Evolutionary conservation across 768 basidiomycete species (phyloP), one percentile per base, ranked within the genome.

Genomic region (Suillus discolor): DNA sequence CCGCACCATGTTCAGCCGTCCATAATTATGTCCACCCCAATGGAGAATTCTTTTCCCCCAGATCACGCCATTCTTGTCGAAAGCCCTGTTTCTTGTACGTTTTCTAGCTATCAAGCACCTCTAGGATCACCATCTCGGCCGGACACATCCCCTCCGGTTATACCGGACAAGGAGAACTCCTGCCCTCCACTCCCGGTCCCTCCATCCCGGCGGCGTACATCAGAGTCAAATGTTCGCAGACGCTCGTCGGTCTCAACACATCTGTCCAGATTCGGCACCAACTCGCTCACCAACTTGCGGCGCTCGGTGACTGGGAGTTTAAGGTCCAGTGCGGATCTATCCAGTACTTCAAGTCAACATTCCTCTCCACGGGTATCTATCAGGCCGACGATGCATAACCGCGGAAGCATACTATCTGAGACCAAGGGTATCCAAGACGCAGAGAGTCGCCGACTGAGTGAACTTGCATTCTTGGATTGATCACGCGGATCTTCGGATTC

Each of bases 401-500:
- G 78, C 20, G 88, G 83, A 55, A 87, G 81, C 63, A 90, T 93
- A 62, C 60, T 86, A 66, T 61, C 79, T 41, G 82, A 87, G 77
- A 77, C 84, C 62, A 81, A 71, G 57, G 77, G 74, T 47, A 91
- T 92, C 47, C 79, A 84, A 72, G 89, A 93, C 67, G 88, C 86
- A 13, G 91, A 93, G 80, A 83, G 81, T 67, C 79, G 90, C 75
- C 78, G 89, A 74, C 78, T 91, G 80, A 87, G 87, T 53, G 91
- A 93, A 79, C 73, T 90, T 71, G 90, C 90, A 62, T 93, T 92
- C 72, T 76, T 90, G 72, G 68, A 77, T 67, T 77, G 74, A 77
- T 66, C 38, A 15, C 2, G 41, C 54, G 39, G 36, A 31, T 62
- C 25, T 49, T 63, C 39, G 59, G 20, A 62, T 66, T 64, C 36